Percentiles rank a stretch among this genome's conserved stretches.
Evolutionary conservation across 805 yeast species (phyloP).

Genomic region (Candida ascalaphidarum): DNA sequence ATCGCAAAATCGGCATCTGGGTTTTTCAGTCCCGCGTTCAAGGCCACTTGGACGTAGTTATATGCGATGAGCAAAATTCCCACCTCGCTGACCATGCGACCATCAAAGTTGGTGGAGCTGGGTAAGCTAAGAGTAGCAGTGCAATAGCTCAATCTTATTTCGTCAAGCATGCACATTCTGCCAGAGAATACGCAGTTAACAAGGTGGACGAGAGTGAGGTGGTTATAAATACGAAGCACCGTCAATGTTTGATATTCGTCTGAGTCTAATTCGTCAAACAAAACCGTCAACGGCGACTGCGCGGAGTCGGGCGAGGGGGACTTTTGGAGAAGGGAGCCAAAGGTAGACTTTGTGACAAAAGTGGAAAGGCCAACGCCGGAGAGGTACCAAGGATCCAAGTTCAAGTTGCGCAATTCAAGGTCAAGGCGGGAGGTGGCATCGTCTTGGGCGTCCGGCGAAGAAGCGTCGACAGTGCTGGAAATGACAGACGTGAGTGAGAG

Average conservation of each 20-base stretch:
- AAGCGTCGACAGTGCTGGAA: conserved; percentile 8
- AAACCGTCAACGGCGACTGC: conserved; percentile 12
- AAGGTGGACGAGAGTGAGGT: conserved; percentile 57
- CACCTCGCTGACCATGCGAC: conserved; percentile 74
- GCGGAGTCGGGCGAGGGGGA: background rate
- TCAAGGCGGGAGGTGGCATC: conserved; percentile 2
- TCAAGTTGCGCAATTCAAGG: conserved; percentile 24
- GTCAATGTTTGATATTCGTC: conserved; percentile 47
- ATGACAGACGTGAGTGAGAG: conserved; percentile 45
- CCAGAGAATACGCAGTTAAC: conserved; percentile 62
- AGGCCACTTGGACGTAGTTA: conserved; percentile 40
- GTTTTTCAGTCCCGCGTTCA: conserved; percentile 11
- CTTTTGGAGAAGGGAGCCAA: conserved; percentile 24
- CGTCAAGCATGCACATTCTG: conserved; percentile 54
- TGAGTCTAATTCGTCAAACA: conserved; percentile 22
- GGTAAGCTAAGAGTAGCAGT: conserved; percentile 47
- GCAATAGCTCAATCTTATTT: conserved; percentile 49
- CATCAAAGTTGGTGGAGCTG: conserved; percentile 69
- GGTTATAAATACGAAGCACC: conserved; percentile 62
- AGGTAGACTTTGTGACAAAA: conserved; percentile 44
- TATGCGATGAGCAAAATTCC: conserved; percentile 51
- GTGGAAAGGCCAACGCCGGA: conserved; percentile 60
- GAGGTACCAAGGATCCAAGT: conserved; percentile 63
- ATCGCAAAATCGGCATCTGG: conserved; percentile 18
- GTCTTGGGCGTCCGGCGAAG: conserved; percentile 6